These are phyloP conservation scores for Pseudonitzschia pungens DNA, from an alignment of 108 stramenopile species.

Conservation along the genomic window DNA sequence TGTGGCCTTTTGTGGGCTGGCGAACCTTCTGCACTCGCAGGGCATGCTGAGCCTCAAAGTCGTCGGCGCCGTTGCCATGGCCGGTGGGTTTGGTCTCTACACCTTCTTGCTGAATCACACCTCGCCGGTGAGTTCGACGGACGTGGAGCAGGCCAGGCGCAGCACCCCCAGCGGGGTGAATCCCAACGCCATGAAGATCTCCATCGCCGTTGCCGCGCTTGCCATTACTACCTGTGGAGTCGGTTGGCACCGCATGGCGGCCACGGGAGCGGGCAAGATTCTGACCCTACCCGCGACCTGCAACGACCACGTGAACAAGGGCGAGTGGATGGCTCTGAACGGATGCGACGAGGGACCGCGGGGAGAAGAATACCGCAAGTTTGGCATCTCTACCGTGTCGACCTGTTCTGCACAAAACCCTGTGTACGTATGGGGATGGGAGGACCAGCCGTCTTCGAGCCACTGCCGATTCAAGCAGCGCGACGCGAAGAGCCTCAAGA, in stretches of 20 bases:
- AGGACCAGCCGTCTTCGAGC: conserved; percentile 40
- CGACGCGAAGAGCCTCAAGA: conserved; percentile 49
- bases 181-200: conserved; percentile 10
- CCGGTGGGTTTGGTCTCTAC: conserved; percentile 57
- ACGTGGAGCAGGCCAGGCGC: neutral
- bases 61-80: conserved; percentile 35
- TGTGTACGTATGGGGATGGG: conserved; percentile 72
- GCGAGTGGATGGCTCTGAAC: conserved; percentile 73
- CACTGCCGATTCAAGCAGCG: conserved; percentile 77
- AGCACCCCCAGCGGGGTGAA: neutral
- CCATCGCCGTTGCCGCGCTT: conserved; percentile 43
- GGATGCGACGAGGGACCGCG: conserved; percentile 75
- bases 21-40: conserved; percentile 39
- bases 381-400: conserved; percentile 54
- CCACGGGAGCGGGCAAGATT: conserved; percentile 56
- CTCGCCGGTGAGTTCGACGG: neutral
- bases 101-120: conserved; percentile 48
- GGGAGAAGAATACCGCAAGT: conserved; percentile 63
- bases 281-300: conserved; percentile 59
- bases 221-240: conserved; percentile 48
- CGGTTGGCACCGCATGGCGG: conserved; percentile 64
- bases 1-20: conserved; percentile 48
- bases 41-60: conserved; percentile 35
- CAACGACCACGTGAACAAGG: conserved; percentile 58
- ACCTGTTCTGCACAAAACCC: conserved; percentile 51